Percentiles rank a stretch among this genome's conserved stretches.
phyloP scores from a whole-genome alignment of 2,329 filamentous ascomycete genomes.

The Chaetomium globosum region DNA sequence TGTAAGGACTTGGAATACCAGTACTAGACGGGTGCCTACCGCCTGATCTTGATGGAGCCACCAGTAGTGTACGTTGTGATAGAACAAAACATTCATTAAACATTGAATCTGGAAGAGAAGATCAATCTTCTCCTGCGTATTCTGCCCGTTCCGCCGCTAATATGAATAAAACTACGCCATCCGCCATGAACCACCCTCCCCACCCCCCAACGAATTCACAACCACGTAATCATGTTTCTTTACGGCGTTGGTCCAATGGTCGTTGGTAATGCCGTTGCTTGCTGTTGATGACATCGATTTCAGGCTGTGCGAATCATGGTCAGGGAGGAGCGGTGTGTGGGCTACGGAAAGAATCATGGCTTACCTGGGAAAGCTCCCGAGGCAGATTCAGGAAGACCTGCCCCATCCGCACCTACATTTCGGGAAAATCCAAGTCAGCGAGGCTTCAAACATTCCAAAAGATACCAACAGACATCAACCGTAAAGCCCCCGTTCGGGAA shows the following conservation, averaged over 20 bases:
- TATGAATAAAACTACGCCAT: neutral
- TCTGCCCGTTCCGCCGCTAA: no score
- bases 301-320: neutral
- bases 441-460: neutral
- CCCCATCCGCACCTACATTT: neutral
- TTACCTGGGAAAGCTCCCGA: neutral
- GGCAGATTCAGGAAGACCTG: neutral
- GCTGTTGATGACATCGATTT: neutral
- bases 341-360: neutral
- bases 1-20: no score
- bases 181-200: neutral
- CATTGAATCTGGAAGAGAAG: no score
- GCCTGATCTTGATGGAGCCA: no score
- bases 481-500: neutral
- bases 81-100: no score
- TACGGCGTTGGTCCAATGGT: neutral
- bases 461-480: neutral
- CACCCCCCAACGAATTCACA: neutral
- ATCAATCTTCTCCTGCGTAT: no score
- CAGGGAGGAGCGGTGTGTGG: neutral
- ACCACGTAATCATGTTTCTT: neutral
- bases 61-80: no score
- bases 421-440: neutral
- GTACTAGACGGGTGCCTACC: no score
- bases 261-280: neutral